phyloP scores from a whole-genome alignment of 371 early-diverging fungal genomes.

The Mucor sp. region DNA sequence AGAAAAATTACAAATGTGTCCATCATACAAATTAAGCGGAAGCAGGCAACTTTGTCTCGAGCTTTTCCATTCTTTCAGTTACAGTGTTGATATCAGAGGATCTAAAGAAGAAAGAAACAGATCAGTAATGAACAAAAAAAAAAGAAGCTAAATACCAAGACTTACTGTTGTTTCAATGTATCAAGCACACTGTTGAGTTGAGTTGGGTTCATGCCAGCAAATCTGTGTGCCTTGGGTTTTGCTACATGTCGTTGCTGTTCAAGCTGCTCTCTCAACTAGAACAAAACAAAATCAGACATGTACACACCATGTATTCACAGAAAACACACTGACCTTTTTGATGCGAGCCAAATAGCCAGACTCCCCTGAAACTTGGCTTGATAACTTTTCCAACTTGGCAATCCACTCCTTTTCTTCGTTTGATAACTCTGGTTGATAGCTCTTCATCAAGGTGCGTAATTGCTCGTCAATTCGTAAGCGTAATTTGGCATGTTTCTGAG shows the following conservation, averaged over 20 bases:
- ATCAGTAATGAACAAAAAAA: background rate
- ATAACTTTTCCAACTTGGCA: constrained; percentile 15
- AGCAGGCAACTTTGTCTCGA: background rate
- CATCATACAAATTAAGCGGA: background rate
- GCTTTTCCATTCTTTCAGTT: background rate
- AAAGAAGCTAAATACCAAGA: background rate
- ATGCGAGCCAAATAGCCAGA: constrained; percentile 23
- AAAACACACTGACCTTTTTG: constrained; percentile 1
- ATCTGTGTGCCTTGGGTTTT: background rate
- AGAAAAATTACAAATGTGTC: no score
- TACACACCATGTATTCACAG: background rate
- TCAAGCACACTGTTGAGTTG: constrained; percentile 8
- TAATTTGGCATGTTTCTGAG: constrained; percentile 17
- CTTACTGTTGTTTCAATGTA: constrained; percentile 19
- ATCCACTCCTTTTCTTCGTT: constrained; percentile 26
- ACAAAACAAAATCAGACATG: background rate
- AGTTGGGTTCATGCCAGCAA: constrained; percentile 1
- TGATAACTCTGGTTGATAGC: constrained; percentile 25
- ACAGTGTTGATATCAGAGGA: background rate
- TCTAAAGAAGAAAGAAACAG: background rate
- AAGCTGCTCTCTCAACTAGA: background rate
- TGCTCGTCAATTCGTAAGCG: constrained; percentile 26
- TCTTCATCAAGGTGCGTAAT: constrained; percentile 17
- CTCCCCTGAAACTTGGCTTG: constrained; percentile 15
- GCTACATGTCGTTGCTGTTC: background rate